Percentiles rank a stretch among this genome's conserved stretches.
These are phyloP conservation scores for Populus hybrid DNA, from an alignment of 441 rosid species.

Conservation along the genomic window DNA sequence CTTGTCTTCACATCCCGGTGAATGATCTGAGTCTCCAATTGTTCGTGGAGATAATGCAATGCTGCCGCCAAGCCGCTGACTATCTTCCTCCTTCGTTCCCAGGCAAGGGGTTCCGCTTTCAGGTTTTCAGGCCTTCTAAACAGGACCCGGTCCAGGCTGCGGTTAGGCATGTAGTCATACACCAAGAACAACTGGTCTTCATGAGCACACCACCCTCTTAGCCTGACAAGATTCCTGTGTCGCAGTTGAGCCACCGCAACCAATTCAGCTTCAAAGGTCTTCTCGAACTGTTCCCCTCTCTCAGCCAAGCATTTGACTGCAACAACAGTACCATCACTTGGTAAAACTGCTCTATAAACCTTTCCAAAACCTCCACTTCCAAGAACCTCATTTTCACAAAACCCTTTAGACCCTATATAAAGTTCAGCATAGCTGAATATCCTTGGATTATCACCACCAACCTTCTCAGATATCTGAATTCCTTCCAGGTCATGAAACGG, in stretches of 20 bases:
- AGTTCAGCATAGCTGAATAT: constrained; percentile 88
- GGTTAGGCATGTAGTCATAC: constrained; percentile 93
- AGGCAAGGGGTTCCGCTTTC: constrained; percentile 41
- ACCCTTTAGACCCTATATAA: constrained; percentile 88
- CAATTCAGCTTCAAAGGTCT: constrained; percentile 84
- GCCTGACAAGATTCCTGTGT: constrained; percentile 78
- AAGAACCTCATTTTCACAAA: constrained; percentile 56
- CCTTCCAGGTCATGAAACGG: constrained; percentile 74
- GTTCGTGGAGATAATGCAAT: constrained; percentile 80
- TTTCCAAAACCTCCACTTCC: constrained; percentile 29
- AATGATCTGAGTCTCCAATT: constrained; percentile 87
- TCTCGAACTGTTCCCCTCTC: constrained; percentile 88
- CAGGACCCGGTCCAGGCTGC: constrained; percentile 82
- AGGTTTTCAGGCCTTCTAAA: constrained; percentile 51
- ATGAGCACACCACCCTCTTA: constrained; percentile 86
- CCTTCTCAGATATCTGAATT: constrained; percentile 61
- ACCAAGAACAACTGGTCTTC: constrained; percentile 78
- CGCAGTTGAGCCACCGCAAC: constrained; percentile 92
- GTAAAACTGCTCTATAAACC: constrained; percentile 72
- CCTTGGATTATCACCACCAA: constrained; percentile 73
- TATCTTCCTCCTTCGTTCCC: constrained; percentile 67
- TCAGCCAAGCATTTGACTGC: constrained; percentile 91
- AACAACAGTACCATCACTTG: constrained; percentile 79
- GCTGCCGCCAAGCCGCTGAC: constrained; percentile 76
- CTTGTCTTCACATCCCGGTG: constrained; percentile 91